Conservation (phyloP, 2,329 filamentous ascomycete genomes). For the Rachicladosporium sp. region DNA sequence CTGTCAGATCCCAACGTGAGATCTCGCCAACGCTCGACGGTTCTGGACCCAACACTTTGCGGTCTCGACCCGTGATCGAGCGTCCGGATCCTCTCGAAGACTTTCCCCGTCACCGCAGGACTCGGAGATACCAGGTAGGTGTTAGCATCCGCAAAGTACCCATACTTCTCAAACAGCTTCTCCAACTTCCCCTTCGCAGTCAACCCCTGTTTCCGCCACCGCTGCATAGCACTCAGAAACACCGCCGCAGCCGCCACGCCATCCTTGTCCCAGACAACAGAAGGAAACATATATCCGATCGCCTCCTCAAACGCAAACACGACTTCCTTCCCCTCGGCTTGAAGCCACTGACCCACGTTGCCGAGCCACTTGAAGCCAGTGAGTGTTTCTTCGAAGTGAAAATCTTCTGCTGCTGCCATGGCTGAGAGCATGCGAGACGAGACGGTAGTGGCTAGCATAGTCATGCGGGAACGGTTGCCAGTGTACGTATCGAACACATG, state of each 20-base stretch:
- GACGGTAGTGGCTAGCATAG: conserved; percentile 51
- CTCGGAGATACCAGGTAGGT: conserved; percentile 50
- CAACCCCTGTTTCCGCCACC: conserved; percentile 41
- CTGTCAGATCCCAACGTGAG: conserved; percentile 50
- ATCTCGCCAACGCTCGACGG: conserved; percentile 48
- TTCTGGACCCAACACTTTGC: conserved; percentile 35
- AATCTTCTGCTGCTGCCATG: conserved; percentile 43
- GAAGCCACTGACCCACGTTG: conserved; percentile 44
- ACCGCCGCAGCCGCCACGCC: conserved; percentile 48
- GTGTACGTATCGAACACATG: conserved; percentile 41
- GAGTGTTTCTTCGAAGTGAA: conserved; percentile 48
- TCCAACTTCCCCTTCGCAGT: conserved; percentile 47
- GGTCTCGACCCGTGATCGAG: conserved; percentile 18
- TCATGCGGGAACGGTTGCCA: conserved; percentile 29
- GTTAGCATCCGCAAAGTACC: conserved; percentile 51
- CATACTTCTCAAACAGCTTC: conserved; percentile 43
- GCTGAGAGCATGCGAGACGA: conserved; percentile 49
- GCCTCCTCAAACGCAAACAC: conserved; percentile 54
- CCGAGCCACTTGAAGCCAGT: conserved; percentile 60
- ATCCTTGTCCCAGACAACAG: conserved; percentile 53
- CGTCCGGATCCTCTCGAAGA: conserved; percentile 43
- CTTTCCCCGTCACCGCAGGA: conserved; percentile 36
- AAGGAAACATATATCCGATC: conserved; percentile 54
- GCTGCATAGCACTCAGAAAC: conserved; percentile 43
- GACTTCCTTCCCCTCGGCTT: conserved; percentile 37